Evolutionary conservation across 306 rosid genomes (phyloP).

Genomic region (Coriaria nepalensis): DNA sequence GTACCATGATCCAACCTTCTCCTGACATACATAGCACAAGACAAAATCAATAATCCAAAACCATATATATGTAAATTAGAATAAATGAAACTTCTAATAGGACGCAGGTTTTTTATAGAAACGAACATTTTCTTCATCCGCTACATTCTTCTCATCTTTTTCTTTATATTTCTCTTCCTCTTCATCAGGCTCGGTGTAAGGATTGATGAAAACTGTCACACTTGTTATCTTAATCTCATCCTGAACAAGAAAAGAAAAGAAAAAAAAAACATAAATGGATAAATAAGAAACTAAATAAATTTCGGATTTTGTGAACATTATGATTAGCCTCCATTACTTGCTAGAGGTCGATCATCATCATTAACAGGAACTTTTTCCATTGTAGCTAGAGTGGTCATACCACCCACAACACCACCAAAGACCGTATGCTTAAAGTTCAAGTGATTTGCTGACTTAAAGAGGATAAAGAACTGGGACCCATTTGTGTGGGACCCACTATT

Average conservation of each 20-base stretch:
- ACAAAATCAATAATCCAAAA: background rate
- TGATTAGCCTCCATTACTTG: slow-evolving; percentile 15
- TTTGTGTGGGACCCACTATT: slow-evolving; percentile 96
- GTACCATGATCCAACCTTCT: slow-evolving; percentile 79
- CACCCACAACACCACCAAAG: slow-evolving; percentile 88
- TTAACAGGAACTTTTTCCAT: slow-evolving; percentile 94
- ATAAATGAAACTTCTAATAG: slow-evolving; percentile 3
- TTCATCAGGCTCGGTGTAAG: slow-evolving; percentile 86
- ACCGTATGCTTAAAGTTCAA: slow-evolving; percentile 91
- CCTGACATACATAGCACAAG: slow-evolving; percentile 30
- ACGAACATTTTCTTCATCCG: slow-evolving; percentile 79
- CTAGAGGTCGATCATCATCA: slow-evolving; percentile 78
- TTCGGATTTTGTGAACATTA: background rate
- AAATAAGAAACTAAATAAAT: background rate
- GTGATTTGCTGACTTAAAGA: slow-evolving; percentile 88
- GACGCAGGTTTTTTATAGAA: slow-evolving; percentile 11
- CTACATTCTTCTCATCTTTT: slow-evolving; percentile 39
- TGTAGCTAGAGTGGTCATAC: slow-evolving; percentile 68
- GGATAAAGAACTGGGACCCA: slow-evolving; percentile 93
- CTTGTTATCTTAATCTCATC: slow-evolving; percentile 86
- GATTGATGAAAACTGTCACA: slow-evolving; percentile 70
- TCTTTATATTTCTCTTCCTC: slow-evolving; percentile 54
- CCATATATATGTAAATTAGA: slow-evolving; percentile 3
- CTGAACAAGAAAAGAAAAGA: slow-evolving; percentile 25
- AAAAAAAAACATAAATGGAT: background rate